Evolutionary conservation across 345 rosid genomes (phyloP).

Genomic region (Erucastrum elatum): DNA sequence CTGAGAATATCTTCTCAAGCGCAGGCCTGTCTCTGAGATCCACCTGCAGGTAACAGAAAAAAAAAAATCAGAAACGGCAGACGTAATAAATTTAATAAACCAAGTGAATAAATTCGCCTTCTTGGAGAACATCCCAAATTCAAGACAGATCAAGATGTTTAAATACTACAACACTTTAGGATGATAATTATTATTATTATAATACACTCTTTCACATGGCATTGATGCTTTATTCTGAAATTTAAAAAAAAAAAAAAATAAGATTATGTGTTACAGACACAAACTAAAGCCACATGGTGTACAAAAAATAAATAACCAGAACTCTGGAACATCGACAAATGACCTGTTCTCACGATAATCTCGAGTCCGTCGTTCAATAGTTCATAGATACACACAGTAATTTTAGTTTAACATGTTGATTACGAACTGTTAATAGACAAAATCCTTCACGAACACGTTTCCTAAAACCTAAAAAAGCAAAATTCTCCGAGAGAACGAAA

Average conservation of each 20-base stretch:
- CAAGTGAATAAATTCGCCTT: background rate
- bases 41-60: constrained; percentile 49
- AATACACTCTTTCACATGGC: constrained; percentile 31
- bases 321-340: constrained; percentile 16
- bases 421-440: background rate
- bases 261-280: constrained; percentile 3
- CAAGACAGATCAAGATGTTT: constrained; percentile 27
- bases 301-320: constrained; percentile 9
- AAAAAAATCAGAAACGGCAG: no score
- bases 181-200: background rate
- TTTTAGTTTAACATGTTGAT: background rate
- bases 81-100: background rate
- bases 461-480: background rate
- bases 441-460: constrained; percentile 32
- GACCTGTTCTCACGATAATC: background rate
- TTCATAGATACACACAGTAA: background rate
- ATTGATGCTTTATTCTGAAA: constrained; percentile 5
- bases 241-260: no score
- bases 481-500: background rate
- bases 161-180: background rate
- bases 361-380: no score
- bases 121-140: constrained; percentile 23
- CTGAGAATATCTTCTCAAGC: constrained; percentile 64
- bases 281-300: constrained; percentile 27
- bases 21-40: constrained; percentile 87